These are phyloP conservation scores for Terfezia claveryi DNA, from an alignment of 495 filamentous ascomycete genomes.

Conservation along the genomic window DNA sequence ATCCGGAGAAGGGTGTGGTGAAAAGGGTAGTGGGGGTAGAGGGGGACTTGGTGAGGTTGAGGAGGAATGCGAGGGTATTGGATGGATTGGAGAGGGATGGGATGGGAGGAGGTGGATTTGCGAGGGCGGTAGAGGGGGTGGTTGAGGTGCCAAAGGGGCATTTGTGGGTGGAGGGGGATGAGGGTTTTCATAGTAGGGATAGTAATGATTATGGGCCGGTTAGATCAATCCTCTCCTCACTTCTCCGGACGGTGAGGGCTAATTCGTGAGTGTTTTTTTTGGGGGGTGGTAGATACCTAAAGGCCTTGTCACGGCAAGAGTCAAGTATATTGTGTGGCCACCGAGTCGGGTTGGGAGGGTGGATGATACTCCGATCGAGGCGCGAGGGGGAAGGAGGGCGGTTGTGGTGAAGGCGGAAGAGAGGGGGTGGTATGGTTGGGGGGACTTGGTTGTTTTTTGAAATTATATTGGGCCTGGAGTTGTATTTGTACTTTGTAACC, in stretches of 20 bases:
- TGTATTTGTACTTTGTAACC: too few relatives aligned
- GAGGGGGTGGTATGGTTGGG: background rate
- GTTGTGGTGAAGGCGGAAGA: background rate
- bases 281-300: constrained; percentile 16
- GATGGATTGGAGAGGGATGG: constrained; percentile 3
- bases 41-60: constrained; percentile 33
- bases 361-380: constrained; percentile 20
- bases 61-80: constrained; percentile 25
- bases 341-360: constrained; percentile 18
- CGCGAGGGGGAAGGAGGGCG: constrained; percentile 24
- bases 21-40: constrained; percentile 38
- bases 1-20: constrained; percentile 28
- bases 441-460: background rate
- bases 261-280: background rate
- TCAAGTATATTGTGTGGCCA: constrained; percentile 30
- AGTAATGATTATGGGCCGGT: constrained; percentile 41
- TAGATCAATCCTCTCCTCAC: constrained; percentile 12
- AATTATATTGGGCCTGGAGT: background rate
- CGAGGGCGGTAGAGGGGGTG: background rate
- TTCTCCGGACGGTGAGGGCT: background rate
- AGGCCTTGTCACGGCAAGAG: constrained; percentile 30
- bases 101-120: constrained; percentile 10
- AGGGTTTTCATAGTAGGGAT: constrained; percentile 29
- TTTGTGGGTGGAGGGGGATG: constrained; percentile 42
- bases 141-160: constrained; percentile 32